Base-by-base conservation (phyloP, 225 moss, liverwort and hornwort species). In the Antitrichia curtipendula region DNA sequence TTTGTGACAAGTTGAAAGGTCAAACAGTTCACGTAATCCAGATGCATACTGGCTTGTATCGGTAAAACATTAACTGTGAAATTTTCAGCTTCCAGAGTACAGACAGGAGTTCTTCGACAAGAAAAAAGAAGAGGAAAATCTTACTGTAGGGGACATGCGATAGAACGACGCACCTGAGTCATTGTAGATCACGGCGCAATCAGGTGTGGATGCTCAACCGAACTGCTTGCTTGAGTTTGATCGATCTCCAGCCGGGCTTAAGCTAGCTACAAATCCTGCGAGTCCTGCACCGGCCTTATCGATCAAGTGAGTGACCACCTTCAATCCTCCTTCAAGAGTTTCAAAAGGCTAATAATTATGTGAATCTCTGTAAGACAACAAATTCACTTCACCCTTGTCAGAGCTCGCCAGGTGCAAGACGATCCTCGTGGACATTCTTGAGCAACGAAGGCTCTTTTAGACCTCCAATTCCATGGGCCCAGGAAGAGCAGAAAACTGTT, bases 81-180 rank as follows among this genome's bases (percentile, higher is more conserved):
- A 59, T 53, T 38, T 68, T 32, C 62, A 59, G 73, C 32, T 87
- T 60, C 59, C 36, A 38, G 61, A 25, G 75, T 41, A 64, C 53
- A 63, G 56, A 34, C 63, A 87, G 40, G 79, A 90, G 45, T 16
- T 40, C 32, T 24, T 81, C 25, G 81, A 81, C 47, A 25, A 81
- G 62, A 80, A 22, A n/a, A 16, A 49, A 56, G 62, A 77, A 84
- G 32, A 23, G 20, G 43, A 60, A 65, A 75, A 60, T 45, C 41
- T 78, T 17, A 45, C 38, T 28, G n/a, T 38, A 43, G 50, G 41
- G 9, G 20, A 32, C 45, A 18, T 57, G 70, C 28, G 18, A 61
- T 23, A 83, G 82, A 85, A 52, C 43, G 74, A 80, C 75, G 86
- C 80, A 92, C 92, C 92, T 92, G 86, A 90, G 88, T 81, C 92